These are phyloP conservation scores for Penicillium digitatum DNA, from an alignment of 2,329 filamentous ascomycete species.

Conservation along the genomic window DNA sequence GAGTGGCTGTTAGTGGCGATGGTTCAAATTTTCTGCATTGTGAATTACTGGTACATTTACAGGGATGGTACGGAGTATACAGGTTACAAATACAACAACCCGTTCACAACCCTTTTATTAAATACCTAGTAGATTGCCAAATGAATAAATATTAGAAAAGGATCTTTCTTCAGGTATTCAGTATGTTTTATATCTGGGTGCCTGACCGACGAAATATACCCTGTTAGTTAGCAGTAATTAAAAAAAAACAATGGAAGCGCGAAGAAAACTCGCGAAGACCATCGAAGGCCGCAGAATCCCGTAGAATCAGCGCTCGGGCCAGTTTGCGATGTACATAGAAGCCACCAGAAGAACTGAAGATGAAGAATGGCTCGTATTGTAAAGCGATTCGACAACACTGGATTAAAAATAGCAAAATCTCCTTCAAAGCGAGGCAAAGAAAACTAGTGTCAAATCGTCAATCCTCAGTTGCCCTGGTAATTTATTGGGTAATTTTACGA, in stretches of 20 bases:
- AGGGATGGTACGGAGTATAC: not conserved
- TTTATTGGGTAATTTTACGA: slow-evolving; percentile 15
- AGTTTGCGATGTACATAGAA: slow-evolving; percentile 14
- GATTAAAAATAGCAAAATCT: not conserved
- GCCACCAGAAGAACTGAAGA: slow-evolving; percentile 12
- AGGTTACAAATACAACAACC: not conserved
- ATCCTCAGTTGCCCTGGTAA: slow-evolving; percentile 13
- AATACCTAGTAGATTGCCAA: not conserved
- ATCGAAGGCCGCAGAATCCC: slow-evolving; percentile 32
- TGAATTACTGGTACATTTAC: not conserved
- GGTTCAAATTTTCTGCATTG: slow-evolving; percentile 1
- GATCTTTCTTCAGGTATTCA: not conserved
- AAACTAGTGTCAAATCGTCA: not conserved
- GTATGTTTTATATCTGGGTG: not conserved
- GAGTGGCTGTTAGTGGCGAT: slow-evolving; percentile 10
- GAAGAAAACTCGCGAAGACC: slow-evolving; percentile 28
- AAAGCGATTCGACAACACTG: not conserved
- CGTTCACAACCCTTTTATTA: not conserved
- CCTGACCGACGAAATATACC: not conserved
- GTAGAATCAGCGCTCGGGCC: slow-evolving; percentile 30
- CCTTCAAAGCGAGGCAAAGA: slow-evolving; percentile 1
- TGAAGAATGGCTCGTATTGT: not conserved
- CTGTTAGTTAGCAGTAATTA: slow-evolving; percentile 14
- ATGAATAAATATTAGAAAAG: not conserved
- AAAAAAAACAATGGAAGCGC: slow-evolving; percentile 10